A percentile compares a stretch with the other conserved stretches of the same genome.
These are phyloP conservation scores for Vickermania ingenoplastis DNA, from an alignment of 208 protist genomes.

Conservation along the genomic window DNA sequence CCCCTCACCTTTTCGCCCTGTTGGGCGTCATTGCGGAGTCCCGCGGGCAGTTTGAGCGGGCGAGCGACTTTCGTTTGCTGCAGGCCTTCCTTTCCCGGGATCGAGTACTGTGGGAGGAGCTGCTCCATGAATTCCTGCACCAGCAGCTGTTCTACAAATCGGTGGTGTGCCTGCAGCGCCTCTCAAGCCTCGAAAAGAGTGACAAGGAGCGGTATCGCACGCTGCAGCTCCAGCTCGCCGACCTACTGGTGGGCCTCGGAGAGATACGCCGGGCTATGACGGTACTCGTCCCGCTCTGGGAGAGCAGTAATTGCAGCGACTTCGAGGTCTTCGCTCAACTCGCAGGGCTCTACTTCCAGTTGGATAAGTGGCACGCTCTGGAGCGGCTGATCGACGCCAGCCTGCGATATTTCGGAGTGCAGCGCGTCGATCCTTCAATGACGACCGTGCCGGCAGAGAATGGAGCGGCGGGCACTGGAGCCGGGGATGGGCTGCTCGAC, in stretches of 20 bases:
- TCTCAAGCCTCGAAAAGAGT: slow-evolving; percentile 54
- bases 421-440: too few species aligned
- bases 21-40: slow-evolving; percentile 75
- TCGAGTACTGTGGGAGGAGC: slow-evolving; percentile 71
- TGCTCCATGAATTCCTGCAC: slow-evolving; percentile 76
- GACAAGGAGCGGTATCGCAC: slow-evolving; percentile 50
- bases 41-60: slow-evolving; percentile 67
- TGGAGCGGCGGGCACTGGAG: not conserved
- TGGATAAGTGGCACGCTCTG: slow-evolving; percentile 73
- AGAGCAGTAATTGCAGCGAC: slow-evolving; percentile 59
- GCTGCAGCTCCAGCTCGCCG: slow-evolving; percentile 75
- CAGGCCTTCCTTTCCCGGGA: slow-evolving; percentile 80
- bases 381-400: slow-evolving; percentile 74
- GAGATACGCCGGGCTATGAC: slow-evolving; percentile 60
- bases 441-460: not conserved
- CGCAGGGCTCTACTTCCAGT: slow-evolving; percentile 82
- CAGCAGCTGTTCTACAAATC: slow-evolving; percentile 81
- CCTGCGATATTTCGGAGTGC: slow-evolving; percentile 26
- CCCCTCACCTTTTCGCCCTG: slow-evolving; percentile 71
- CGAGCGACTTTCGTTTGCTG: slow-evolving; percentile 79
- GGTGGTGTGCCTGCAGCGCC: slow-evolving; percentile 73
- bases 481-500: not conserved
- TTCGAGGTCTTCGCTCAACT: slow-evolving; percentile 86
- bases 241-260: slow-evolving; percentile 77
- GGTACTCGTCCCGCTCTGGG: slow-evolving; percentile 69